Conservation (phyloP, 768 basidiomycete species). For the Lactarius pseudohatsudake region DNA sequence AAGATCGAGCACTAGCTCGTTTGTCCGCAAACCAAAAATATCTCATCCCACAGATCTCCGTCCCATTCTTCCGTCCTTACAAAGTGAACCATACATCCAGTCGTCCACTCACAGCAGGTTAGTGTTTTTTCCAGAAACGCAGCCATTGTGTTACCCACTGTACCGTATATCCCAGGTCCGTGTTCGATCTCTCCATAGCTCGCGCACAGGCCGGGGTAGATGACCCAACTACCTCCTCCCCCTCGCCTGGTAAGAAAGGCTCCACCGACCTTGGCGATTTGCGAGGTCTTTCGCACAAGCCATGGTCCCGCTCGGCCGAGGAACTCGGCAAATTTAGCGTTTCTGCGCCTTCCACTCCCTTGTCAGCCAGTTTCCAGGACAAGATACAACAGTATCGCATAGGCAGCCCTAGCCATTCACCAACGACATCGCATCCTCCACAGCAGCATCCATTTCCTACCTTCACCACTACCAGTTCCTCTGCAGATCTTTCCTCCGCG, state of each 20-base stretch:
- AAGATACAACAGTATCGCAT: conserved; percentile 66
- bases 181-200: conserved; percentile 56
- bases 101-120: conserved; percentile 46
- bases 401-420: conserved; percentile 39
- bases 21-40: conserved; percentile 68
- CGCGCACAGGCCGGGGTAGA: conserved; percentile 45
- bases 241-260: conserved; percentile 35
- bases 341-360: conserved; percentile 37
- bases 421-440: conserved; percentile 24
- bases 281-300: conserved; percentile 63
- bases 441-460: conserved; percentile 38
- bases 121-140: conserved; percentile 31
- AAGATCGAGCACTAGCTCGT: conserved; percentile 41
- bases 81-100: conserved; percentile 47
- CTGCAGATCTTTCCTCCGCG: conserved; percentile 18
- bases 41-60: conserved; percentile 82
- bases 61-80: conserved; percentile 55
- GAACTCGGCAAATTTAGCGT: conserved; percentile 62
- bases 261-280: conserved; percentile 60
- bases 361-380: conserved; percentile 55
- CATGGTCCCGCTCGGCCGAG: conserved; percentile 80
- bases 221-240: conserved; percentile 37
- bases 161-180: conserved; percentile 48
- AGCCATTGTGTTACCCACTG: conserved; percentile 9
- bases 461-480: conserved; percentile 29